These are phyloP conservation scores for Ogataea nonfermentans DNA, from an alignment of 805 yeast genomes.

Conservation along the genomic window DNA sequence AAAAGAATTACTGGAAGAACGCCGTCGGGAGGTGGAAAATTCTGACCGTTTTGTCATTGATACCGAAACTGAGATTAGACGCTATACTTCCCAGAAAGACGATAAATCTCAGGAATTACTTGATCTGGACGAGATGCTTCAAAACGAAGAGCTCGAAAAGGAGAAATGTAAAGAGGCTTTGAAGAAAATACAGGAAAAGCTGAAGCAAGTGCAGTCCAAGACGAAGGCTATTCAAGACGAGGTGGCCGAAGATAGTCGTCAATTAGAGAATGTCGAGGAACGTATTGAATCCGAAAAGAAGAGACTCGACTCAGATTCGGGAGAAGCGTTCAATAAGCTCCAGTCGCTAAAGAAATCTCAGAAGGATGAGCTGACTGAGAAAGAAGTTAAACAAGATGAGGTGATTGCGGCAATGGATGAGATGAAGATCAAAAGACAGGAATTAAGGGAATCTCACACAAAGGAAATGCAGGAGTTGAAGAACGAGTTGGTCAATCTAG, in stretches of 20 bases:
- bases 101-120: conserved; percentile 15
- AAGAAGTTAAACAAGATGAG: conserved; percentile 20
- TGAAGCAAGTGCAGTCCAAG: conserved; percentile 25
- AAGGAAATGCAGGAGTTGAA: conserved; percentile 15
- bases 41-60: conserved; percentile 21
- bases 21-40: conserved; percentile 19
- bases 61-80: conserved; percentile 11
- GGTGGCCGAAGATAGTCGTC: conserved; percentile 16
- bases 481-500: conserved; percentile 25
- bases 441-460: conserved; percentile 9
- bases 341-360: conserved; percentile 18
- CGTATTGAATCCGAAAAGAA: conserved; percentile 34
- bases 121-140: conserved; percentile 19
- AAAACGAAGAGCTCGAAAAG: conserved; percentile 13
- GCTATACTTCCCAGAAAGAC: conserved; percentile 16
- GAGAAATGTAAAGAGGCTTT: conserved; percentile 18
- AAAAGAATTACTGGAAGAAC: conserved; percentile 14
- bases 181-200: conserved; percentile 20
- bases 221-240: conserved; percentile 23
- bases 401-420: conserved; percentile 8
- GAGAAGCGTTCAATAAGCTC: conserved; percentile 42
- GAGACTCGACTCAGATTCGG: conserved; percentile 40
- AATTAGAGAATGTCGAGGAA: conserved; percentile 27
- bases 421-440: conserved; percentile 16
- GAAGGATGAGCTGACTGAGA: conserved; percentile 10